These are phyloP conservation scores for Juncus effusus DNA, from an alignment of 176 grass and related monocot species.

Conservation along the genomic window DNA sequence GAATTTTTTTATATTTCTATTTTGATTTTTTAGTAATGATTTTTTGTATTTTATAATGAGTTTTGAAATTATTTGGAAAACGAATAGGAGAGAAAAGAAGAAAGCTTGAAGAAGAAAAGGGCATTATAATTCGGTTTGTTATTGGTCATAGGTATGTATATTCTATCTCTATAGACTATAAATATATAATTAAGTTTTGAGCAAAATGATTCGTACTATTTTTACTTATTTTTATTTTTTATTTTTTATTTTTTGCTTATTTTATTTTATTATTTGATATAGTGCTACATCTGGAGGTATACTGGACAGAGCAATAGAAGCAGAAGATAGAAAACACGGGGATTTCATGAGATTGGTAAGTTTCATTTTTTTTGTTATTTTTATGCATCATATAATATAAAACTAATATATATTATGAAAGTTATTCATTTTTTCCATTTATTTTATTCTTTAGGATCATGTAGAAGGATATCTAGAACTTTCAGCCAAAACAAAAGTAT, in stretches of 20 bases:
- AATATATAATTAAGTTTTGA: no score
- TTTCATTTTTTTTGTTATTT: slow-evolving; percentile 6
- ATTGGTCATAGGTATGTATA: slow-evolving; percentile 80
- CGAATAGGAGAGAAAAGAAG: slow-evolving; percentile 60
- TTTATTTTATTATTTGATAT: not conserved
- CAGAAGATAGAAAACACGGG: slow-evolving; percentile 70
- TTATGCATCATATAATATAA: slow-evolving; percentile 5
- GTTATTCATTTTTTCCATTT: slow-evolving; percentile 3
- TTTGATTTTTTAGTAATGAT: not conserved
- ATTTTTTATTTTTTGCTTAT: slow-evolving; percentile 6
- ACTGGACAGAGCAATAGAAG: slow-evolving; percentile 90
- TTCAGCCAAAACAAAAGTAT: slow-evolving; percentile 75
- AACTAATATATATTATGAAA: not conserved
- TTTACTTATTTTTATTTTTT: not conserved
- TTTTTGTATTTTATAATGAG: not conserved
- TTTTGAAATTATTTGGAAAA: slow-evolving; percentile 1
- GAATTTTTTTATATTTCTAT: not conserved
- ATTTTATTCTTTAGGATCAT: slow-evolving; percentile 56
- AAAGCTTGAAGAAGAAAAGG: slow-evolving; percentile 85
- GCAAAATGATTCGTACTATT: not conserved
- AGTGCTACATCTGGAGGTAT: slow-evolving; percentile 79
- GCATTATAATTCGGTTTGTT: slow-evolving; percentile 79
- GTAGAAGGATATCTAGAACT: slow-evolving; percentile 90
- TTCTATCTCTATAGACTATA: not conserved
- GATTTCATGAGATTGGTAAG: slow-evolving; percentile 90